Base-by-base conservation (phyloP, 139 green algal species). In the Coelastrella sp. region DNA sequence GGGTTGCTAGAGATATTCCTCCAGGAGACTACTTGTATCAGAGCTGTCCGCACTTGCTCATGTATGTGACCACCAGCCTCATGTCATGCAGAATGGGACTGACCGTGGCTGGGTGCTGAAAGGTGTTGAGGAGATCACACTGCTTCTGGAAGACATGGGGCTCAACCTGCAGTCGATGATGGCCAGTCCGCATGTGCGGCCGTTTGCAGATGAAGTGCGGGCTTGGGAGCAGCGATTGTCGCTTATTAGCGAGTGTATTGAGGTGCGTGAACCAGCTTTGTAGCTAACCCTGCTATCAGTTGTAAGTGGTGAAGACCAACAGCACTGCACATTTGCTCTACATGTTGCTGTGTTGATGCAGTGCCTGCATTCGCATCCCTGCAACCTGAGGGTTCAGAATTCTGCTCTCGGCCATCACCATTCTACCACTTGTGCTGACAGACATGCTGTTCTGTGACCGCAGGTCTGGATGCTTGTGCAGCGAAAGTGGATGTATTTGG, bases 401-500 rank as follows among this genome's bases (percentile, higher is more conserved):
- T 47, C 32, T 47, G 32, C 32, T 47, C 1, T 47, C 32, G 32
- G 32, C 32, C 1, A 1, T 47, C 32, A 47, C 0, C 32, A 47
- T 47, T 2, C 57, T 73, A 8, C 73, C 17, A 78, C 14, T 16
- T 3, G 14, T 78, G 16, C 3, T 10, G 1, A 78, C 8, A 32
- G 7, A 78, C n/a, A 7, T 57, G 7, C 66, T 89, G 66, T 17
- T 19, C 0, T 73, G 66, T 80, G 22, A 16, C 86, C 98, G 47
- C 96, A 99, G 95, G 96, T 96, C 86, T 99, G 97, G 97, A 94
- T 99, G 74, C 92, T 93, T 87, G 97, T 99, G 86, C 97, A 91
- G 80, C 71, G 80, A 64, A 88, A 84, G 66, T 99, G 98, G 98
- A 97, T 96, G 94, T 99, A 99, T 94, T 98, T 99, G 95, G 97